Evolutionary conservation across 78 protist species (phyloP).

Genomic region (Trichosphaerium sp.): DNA sequence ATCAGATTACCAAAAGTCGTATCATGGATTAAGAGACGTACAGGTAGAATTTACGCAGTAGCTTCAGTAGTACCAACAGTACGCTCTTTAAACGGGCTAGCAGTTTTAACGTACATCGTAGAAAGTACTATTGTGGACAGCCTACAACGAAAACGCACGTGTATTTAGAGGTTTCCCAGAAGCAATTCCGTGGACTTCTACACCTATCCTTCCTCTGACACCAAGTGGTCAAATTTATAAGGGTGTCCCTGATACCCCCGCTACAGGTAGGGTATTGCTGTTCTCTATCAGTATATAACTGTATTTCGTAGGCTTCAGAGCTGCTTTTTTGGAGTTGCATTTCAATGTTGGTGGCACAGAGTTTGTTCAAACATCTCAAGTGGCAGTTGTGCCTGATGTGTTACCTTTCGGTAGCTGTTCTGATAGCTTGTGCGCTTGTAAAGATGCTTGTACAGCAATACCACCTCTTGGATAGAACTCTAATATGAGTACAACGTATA

Average conservation of each 20-base stretch:
- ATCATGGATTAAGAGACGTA: not conserved
- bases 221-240: no score
- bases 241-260: no score
- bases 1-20: conserved; percentile 19
- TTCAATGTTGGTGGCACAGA: conserved; percentile 13
- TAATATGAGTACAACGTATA: no score
- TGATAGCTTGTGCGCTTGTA: no score
- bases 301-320: conserved; percentile 23
- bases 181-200: conserved; percentile 9
- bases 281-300: conserved; percentile 20
- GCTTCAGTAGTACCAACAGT: not conserved
- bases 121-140: no score
- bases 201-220: not conserved
- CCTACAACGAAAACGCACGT: no score
- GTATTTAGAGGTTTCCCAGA: no score
- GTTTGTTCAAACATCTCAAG: conserved; percentile 25
- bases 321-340: not conserved
- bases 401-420: conserved; percentile 37
- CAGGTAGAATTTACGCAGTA: no score
- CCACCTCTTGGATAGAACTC: no score
- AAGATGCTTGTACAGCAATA: no score
- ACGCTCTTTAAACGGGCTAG: no score
- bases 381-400: conserved; percentile 30
- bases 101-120: no score
- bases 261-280: not conserved